phyloP scores from a whole-genome alignment of 2,329 filamentous ascomycete genomes.

The Aspergillus chevalieri region DNA sequence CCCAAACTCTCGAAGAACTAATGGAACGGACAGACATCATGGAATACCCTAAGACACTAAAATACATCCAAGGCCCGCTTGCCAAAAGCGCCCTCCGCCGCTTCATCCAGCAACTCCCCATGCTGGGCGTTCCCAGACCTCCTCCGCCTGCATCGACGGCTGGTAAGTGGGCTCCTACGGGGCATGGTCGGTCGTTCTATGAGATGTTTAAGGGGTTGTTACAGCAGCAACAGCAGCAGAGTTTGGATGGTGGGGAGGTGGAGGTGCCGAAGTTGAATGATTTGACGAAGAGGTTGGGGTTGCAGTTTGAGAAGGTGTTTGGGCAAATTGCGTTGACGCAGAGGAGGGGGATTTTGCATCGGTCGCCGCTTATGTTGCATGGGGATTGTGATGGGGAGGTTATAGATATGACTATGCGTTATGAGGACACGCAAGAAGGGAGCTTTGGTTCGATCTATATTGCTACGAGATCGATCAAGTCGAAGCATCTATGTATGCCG shows the following conservation, averaged over 20 bases:
- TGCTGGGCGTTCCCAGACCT: conserved; percentile 24
- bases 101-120: conserved; percentile 44
- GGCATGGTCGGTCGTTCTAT: conserved; percentile 37
- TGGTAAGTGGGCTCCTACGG: conserved; percentile 36
- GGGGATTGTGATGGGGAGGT: conserved; percentile 27
- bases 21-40: conserved; percentile 71
- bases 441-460: conserved; percentile 28
- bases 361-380: conserved; percentile 48
- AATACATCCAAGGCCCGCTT: conserved; percentile 70
- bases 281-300: conserved; percentile 53
- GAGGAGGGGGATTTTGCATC: conserved; percentile 62
- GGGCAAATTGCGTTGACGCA: conserved; percentile 64
- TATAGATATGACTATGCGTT: conserved; percentile 56
- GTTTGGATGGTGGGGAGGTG: conserved; percentile 45
- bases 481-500: conserved; percentile 27
- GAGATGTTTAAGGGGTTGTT: conserved; percentile 48
- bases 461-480: conserved; percentile 27
- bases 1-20: conserved; percentile 60
- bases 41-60: conserved; percentile 65
- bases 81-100: conserved; percentile 58
- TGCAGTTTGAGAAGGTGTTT: conserved; percentile 58
- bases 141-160: conserved; percentile 31
- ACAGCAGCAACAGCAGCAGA: conserved; percentile 40
- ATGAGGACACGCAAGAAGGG: conserved; percentile 28
- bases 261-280: conserved; percentile 58